Conservation (phyloP, 73 alveolate species). For the Effrenium voratum region DNA sequence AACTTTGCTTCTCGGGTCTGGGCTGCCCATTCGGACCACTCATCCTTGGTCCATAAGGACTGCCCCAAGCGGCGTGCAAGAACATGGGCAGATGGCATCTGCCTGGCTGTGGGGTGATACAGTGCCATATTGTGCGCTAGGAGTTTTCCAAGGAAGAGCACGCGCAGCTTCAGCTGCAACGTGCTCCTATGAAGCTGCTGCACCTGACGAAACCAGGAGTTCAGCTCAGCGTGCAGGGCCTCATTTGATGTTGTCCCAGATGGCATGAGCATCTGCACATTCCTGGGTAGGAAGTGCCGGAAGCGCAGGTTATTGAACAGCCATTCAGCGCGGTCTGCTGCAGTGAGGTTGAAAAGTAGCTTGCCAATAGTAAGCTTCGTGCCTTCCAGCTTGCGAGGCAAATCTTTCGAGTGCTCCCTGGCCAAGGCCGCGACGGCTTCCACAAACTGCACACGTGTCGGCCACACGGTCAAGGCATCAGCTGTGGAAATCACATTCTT, state of each 20-base stretch:
- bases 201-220: constrained; percentile 29
- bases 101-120: not conserved
- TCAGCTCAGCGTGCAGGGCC: constrained; percentile 37
- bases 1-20: too few species aligned
- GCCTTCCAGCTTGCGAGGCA: not conserved
- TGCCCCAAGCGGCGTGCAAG: too few species aligned
- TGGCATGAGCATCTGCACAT: not conserved
- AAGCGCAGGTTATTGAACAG: constrained; percentile 20
- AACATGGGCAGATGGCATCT: not conserved
- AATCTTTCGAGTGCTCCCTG: not conserved
- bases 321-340: constrained; percentile 34
- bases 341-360: not conserved
- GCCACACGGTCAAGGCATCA: not conserved
- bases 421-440: constrained; percentile 21
- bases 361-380: not conserved
- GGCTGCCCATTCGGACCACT: too few species aligned
- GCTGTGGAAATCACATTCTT: not conserved
- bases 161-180: not conserved
- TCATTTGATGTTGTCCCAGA: constrained; percentile 40
- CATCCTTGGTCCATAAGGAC: too few species aligned
- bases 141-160: not conserved
- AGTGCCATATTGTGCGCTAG: constrained; percentile 1
- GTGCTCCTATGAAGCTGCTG: constrained; percentile 22
- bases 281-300: not conserved
- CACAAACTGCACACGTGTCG: not conserved